Conservation (phyloP, 768 basidiomycete species). For the Tylopilus rubrobrunneus region DNA sequence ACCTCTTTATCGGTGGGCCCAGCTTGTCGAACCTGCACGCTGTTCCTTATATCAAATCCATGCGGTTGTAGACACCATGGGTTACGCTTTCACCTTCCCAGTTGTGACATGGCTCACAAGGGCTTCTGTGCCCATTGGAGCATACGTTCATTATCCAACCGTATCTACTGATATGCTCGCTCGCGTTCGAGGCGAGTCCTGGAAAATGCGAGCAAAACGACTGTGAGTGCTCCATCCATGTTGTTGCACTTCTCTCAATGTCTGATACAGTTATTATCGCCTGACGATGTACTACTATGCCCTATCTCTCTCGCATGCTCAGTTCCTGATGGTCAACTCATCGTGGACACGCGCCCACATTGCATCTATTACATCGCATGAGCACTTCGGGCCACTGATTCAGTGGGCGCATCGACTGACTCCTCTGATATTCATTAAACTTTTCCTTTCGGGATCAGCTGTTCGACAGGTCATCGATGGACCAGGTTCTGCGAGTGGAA, state of each 20-base stretch:
- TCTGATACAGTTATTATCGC: slow-evolving; percentile 70
- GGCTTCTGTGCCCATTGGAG: slow-evolving; percentile 68
- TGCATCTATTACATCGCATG: slow-evolving; percentile 60
- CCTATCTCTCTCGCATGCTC: slow-evolving; percentile 63
- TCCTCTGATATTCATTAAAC: slow-evolving; percentile 38
- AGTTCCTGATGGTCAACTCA: slow-evolving; percentile 90
- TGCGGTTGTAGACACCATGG: slow-evolving; percentile 80
- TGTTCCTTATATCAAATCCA: slow-evolving; percentile 5
- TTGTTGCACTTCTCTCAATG: not conserved
- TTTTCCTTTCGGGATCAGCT: slow-evolving; percentile 15
- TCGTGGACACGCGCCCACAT: slow-evolving; percentile 91
- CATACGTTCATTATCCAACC: slow-evolving; percentile 95
- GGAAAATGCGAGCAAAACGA: slow-evolving; percentile 24
- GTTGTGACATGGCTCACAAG: slow-evolving; percentile 54
- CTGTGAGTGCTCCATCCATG: slow-evolving; percentile 15
- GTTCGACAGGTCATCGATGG: slow-evolving; percentile 3
- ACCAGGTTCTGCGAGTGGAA: not conserved
- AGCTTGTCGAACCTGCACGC: not conserved
- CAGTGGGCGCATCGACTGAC: slow-evolving; percentile 41
- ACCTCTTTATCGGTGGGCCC: slow-evolving; percentile 80
- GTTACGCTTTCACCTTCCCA: slow-evolving; percentile 92
- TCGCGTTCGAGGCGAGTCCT: slow-evolving; percentile 49
- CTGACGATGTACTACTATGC: slow-evolving; percentile 84
- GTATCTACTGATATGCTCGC: slow-evolving; percentile 93
- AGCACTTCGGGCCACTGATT: slow-evolving; percentile 44